Percentiles rank a stretch among this genome's conserved stretches.
Evolutionary conservation across 2,329 filamentous ascomycete genomes (phyloP).

Genomic region (Metarhizium album): DNA sequence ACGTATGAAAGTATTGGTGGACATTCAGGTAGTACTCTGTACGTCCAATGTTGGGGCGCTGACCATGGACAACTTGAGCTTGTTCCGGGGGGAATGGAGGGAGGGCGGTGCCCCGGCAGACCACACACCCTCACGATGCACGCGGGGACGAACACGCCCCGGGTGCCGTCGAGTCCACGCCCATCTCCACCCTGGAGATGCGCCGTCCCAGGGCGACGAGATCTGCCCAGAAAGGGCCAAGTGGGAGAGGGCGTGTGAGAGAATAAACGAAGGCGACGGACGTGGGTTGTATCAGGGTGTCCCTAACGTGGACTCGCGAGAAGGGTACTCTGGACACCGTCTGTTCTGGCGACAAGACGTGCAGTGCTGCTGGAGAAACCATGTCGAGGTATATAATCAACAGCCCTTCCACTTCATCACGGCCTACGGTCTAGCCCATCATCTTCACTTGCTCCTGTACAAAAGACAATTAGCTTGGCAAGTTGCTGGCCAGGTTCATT

Average conservation of each 20-base stretch:
- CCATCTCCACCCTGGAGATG: constrained; percentile 2
- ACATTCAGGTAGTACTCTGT: not conserved
- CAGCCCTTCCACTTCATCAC: constrained; percentile 1
- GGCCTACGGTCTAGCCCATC: not conserved
- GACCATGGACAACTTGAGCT: not conserved
- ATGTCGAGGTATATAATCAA: constrained; percentile 5
- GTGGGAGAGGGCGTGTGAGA: not conserved
- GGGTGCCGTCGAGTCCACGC: not conserved
- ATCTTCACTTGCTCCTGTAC: not conserved
- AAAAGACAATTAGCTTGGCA: not conserved
- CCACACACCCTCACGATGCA: not conserved
- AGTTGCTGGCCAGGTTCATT: not conserved
- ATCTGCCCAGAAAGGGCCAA: not conserved
- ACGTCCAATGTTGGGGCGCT: too few species aligned
- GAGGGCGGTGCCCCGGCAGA: not conserved
- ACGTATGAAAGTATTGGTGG: not conserved
- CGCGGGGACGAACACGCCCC: not conserved
- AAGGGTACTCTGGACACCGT: not conserved
- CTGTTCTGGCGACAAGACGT: not conserved
- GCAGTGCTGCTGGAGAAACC: not conserved
- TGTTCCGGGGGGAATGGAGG: not conserved
- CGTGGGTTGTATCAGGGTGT: constrained; percentile 1
- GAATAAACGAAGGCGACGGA: constrained; percentile 5
- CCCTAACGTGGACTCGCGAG: not conserved
- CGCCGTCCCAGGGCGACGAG: not conserved